Evolutionary conservation across 495 filamentous ascomycete genomes (phyloP), one percentile per base, ranked within the genome.

Genomic region (Penicillium ucsense): DNA sequence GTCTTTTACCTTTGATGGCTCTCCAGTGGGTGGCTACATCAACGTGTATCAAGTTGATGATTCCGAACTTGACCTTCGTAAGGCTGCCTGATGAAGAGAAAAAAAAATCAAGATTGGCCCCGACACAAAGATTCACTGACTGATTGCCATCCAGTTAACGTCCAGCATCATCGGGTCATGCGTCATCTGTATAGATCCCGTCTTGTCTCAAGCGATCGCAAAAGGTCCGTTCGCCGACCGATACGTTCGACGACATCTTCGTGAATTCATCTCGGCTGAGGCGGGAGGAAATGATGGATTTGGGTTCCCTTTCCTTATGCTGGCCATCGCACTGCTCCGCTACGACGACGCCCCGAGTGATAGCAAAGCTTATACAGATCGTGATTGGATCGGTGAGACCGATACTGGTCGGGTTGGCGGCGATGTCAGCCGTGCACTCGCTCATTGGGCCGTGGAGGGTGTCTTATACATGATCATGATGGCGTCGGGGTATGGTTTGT

Each of bases 151-250:
- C 12, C 46, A 80, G 50, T 67, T 80, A 30, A 61, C 77, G 11
- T 67, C 77, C 3, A 63, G 81, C 27, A 77, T 81, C 33, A 80
- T 82, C 53, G 77, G 70, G n/a, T 76, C 78, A 0, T 80, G 76
- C 51, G 75, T 79, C 29, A 80, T 77, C 4, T 79, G 76, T 51
- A 82, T 78, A n/a, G 79, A 81, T 38, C 79, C 78, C 0, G 66
- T 81, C 41, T 64, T 81, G 5, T 80, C 76, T 1, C 78, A 82
- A 56, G 76, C 78, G 32, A 72, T 82, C 41, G 77, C 77, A 20
- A 82, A 81, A 54, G 79, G 79, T 0, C 76, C 77, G 0, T 82
- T 82, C 50, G 71, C 79, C 5, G 78, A 81, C 54, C 78, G 77
- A 50, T 81, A 74, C 43, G 79, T 81, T 31, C 63, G 72, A 33